A percentile compares a stretch with the other conserved stretches of the same genome.
Evolutionary conservation across 2,329 filamentous ascomycete species (phyloP).

Genomic region (Fusarium subtropicale): DNA sequence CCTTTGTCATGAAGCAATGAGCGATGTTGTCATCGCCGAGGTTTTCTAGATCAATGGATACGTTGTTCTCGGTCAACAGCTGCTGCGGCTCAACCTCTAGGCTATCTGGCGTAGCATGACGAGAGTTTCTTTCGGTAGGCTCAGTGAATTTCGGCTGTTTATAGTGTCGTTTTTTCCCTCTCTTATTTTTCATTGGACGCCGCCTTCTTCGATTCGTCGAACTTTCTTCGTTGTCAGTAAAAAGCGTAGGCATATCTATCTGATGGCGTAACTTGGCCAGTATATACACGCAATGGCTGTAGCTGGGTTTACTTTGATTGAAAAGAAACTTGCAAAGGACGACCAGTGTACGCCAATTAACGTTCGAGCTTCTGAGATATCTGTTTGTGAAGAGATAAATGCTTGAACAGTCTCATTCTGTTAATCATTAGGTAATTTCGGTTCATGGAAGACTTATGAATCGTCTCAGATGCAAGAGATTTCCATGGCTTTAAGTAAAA

Average conservation of each 20-base stretch:
- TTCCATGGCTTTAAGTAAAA: neutral
- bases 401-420: neutral
- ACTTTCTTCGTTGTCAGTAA: neutral
- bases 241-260: neutral
- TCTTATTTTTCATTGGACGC: accelerated
- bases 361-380: accelerated
- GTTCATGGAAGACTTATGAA: neutral
- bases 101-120: neutral
- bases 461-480: neutral
- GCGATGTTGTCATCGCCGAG: accelerated
- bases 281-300: neutral
- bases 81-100: accelerated
- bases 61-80: neutral
- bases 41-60: accelerated
- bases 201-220: neutral
- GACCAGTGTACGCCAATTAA: accelerated
- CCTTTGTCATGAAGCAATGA: slow-evolving; percentile 1
- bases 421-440: accelerated
- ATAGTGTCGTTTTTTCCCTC: neutral
- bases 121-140: accelerated
- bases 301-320: neutral
- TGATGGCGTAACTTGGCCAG: neutral
- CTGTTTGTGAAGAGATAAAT: neutral
- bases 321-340: neutral
- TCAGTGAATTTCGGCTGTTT: accelerated